phyloP scores from a whole-genome alignment of 306 rosid species.

The Vicia sativa region DNA sequence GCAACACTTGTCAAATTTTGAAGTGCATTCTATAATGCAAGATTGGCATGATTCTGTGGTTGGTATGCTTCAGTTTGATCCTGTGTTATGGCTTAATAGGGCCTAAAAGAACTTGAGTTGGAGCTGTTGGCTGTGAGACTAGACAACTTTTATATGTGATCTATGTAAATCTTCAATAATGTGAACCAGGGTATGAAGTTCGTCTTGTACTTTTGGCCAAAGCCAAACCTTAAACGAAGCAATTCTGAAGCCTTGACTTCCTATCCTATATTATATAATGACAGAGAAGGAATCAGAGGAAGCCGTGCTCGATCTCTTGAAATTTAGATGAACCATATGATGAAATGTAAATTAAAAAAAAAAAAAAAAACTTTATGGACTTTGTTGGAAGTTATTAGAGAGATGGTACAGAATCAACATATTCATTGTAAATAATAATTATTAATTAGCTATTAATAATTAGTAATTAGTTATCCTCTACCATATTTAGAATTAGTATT shows the following conservation, averaged over 20 bases:
- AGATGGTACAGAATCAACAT: too few relatives aligned
- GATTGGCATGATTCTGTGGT: constrained; percentile 21
- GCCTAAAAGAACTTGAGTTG: constrained; percentile 12
- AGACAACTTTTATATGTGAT: constrained; percentile 9
- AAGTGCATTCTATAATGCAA: constrained; percentile 5
- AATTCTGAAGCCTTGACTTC: constrained; percentile 6
- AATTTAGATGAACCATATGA: constrained; percentile 4
- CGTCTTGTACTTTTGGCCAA: constrained; percentile 15
- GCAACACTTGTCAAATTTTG: constrained; percentile 19
- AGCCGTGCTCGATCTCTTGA: background rate
- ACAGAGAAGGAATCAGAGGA: constrained; percentile 5
- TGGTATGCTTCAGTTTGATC: constrained; percentile 8
- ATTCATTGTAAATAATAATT: too few relatives aligned
- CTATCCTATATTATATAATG: background rate
- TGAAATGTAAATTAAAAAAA: constrained; percentile 15
- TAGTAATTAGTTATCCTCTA: too few relatives aligned
- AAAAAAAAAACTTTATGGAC: background rate
- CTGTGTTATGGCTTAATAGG: constrained; percentile 12
- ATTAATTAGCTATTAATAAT: too few relatives aligned
- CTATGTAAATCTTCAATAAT: constrained; percentile 5
- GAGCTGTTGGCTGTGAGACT: constrained; percentile 27
- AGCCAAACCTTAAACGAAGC: background rate
- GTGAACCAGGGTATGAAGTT: constrained; percentile 10
- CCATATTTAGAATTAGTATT: too few relatives aligned
- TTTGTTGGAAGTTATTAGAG: too few relatives aligned